Base-by-base conservation (phyloP, 2,329 filamentous ascomycete genomes). In the Gaeumannomyces tritici region DNA sequence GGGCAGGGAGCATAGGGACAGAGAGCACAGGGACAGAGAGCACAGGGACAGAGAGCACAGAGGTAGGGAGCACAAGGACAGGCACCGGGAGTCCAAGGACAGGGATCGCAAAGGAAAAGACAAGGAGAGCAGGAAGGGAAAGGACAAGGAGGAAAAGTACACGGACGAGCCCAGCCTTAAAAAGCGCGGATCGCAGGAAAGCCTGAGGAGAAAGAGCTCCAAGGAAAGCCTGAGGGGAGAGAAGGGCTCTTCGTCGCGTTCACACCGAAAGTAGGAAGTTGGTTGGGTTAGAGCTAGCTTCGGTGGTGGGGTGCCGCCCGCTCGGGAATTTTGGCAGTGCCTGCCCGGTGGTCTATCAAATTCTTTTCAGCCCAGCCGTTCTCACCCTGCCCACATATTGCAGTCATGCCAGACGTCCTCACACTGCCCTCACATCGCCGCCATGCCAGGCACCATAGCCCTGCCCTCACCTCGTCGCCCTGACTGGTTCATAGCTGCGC, bases 151-250 rank as follows among this genome's bases (percentile, higher is more conserved):
- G 24, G 42, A 31, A 11, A 58, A 62, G 5, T 21, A 31, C 13
- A 47, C 55, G 55, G 55, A 35, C 69, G 70, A 58, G 76, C 67
- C n/a, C 79, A 82, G 63, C 73, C 81, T 24, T 77, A 82, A 74
- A 77, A 79, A 29, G 79, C 80, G 74, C 77, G 28, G 18, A 28
- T 51, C 42, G 18, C 18, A 51, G 18, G 42, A 51, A 24, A 51
- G 42, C 42, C 11, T 51, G 18, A 51, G n/a, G n/a, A 24, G n/a
- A 9, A 51, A 51, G n/a, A 51, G 42, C 18, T 51, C 42, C 21
- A 51, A 51, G 18, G 42, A 51, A 24, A 51, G 42, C 42, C 21
- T 51, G 18, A 51, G 9, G 9, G 7, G 18, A 6, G 42, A 51
- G n/a, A 51, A 51, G 9, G n/a, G 42, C 2, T 51, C 42, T 8